Percentiles rank a stretch among this genome's conserved stretches.
These are phyloP conservation scores for Fraxinus excelsior DNA, from an alignment of 257 asterid species.

Conservation along the genomic window DNA sequence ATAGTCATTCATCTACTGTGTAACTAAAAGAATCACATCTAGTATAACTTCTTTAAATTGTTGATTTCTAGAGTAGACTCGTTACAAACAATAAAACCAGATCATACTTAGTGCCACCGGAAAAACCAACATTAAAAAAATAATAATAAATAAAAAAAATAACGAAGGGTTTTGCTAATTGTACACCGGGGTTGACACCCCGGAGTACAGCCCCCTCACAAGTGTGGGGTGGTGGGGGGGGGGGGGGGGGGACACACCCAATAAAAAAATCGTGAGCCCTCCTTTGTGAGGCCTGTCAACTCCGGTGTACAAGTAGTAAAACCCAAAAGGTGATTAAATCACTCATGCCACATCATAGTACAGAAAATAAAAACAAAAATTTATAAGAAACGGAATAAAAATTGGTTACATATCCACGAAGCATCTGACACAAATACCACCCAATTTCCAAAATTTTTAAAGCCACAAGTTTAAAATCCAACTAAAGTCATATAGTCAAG, in stretches of 20 bases:
- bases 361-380: not conserved
- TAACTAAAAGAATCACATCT: not conserved
- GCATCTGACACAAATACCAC: not conserved
- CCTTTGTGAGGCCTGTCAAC: no score
- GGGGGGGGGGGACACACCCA: no score
- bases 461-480: not conserved
- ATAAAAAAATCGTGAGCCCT: no score
- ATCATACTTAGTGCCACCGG: not conserved
- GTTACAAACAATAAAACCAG: not conserved
- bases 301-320: no score
- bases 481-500: slow-evolving; percentile 15
- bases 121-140: not conserved
- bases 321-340: no score
- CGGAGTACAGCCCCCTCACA: no score
- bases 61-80: not conserved
- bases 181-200: no score
- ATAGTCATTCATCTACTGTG: not conserved
- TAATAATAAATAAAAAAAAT: no score
- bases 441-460: slow-evolving; percentile 2
- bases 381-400: not conserved
- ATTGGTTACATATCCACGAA: not conserved
- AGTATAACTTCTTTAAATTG: not conserved
- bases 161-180: no score
- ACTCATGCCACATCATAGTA: not conserved
- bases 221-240: no score